Evolutionary conservation across 164 flowering plant species (phyloP), one percentile per base, ranked within the genome.

Genomic region (Santalum album): DNA sequence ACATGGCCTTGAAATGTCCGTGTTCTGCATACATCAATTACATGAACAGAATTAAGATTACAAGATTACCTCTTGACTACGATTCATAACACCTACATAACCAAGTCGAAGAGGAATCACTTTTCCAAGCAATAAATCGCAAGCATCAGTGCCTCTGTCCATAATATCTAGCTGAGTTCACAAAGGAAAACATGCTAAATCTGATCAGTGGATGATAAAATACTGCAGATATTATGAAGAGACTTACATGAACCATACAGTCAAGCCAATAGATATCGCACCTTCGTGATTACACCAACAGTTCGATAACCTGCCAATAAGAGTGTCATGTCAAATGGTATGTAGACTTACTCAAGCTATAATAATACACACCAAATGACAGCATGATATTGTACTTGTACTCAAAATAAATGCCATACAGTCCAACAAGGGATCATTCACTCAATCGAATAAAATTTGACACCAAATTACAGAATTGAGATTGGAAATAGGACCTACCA

Each of bases 251-350:
- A 46, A 46, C 25, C 11, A 23, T 17, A 44, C 7, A 9, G 0
- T 44, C 20, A 44, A 44, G 6, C 10, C 36, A 32, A 32, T 32
- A 12, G 12, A 46, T 15, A 7, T 0, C 18, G 12, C 5, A 79
- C 84, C 84, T 79, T 79, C 38, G 84, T 74, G 32, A 79, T 79
- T 17, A 79, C 77, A 49, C 84, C 84, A 60, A 76, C 74, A 11
- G 84, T 79, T 25, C 84, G 71, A 12, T 48, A 55, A 48, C 84
- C 84, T 79, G 75, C 44, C 54, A 21, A 24, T 21, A 62, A 44
- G 19, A 26, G 39, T 23, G 12, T 51, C 6, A 23, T 46, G 50
- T n/a, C 12, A 23, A 7, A 23, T 19, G 4, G 6, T 29, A 29
- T 3, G 9, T 3, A 29, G 34, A 29, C n/a, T n/a, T 3, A 29